Percentiles rank a stretch among this genome's conserved stretches.
These are phyloP conservation scores for Tulasnella sp. DNA, from an alignment of 768 basidiomycete species.

Conservation along the genomic window DNA sequence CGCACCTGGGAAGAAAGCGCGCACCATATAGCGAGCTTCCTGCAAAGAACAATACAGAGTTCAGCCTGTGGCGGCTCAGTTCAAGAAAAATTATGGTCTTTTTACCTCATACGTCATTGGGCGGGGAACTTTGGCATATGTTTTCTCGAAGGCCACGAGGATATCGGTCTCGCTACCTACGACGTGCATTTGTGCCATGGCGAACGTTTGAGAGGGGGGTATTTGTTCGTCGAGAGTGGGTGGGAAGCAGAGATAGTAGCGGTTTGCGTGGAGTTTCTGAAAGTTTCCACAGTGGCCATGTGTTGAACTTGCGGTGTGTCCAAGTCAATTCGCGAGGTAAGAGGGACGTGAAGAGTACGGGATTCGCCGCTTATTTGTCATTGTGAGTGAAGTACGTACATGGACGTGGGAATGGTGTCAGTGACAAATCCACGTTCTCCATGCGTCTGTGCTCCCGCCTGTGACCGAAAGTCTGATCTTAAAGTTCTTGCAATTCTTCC, in stretches of 20 bases:
- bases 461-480: neutral
- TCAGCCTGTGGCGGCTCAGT: neutral
- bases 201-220: neutral
- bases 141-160: neutral
- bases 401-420: neutral
- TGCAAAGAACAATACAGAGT: neutral
- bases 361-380: neutral
- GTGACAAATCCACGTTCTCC: neutral
- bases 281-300: slow-evolving; percentile 7
- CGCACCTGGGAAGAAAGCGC: slow-evolving; percentile 4
- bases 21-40: slow-evolving; percentile 9
- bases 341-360: slow-evolving; percentile 1
- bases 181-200: neutral
- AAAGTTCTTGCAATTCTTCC: neutral
- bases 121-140: neutral
- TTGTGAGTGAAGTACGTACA: neutral
- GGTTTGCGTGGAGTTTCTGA: neutral
- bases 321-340: slow-evolving; percentile 3
- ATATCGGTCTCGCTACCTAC: slow-evolving; percentile 1
- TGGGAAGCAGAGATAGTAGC: neutral
- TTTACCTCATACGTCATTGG: neutral
- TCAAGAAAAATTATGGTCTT: neutral
- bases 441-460: neutral
- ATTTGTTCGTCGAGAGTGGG: neutral
- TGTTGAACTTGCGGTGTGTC: neutral